Percentiles rank a stretch among this genome's conserved stretches.
Conservation (phyloP, 2,329 filamentous ascomycete species). For the Aspergillus transmontanensis region DNA sequence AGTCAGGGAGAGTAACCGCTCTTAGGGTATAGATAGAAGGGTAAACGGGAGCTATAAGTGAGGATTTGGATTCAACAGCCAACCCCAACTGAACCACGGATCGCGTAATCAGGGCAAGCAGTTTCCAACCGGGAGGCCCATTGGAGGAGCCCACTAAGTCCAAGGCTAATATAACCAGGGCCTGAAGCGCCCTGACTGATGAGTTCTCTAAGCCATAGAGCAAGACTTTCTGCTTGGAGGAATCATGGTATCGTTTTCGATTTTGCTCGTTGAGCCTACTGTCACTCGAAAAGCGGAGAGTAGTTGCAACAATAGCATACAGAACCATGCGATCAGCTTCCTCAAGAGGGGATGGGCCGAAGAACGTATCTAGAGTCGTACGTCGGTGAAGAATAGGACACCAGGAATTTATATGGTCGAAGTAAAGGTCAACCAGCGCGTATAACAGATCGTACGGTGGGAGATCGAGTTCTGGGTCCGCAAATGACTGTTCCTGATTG, state of each 20-base stretch:
- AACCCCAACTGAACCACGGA: slow-evolving; percentile 87
- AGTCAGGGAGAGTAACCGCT: slow-evolving; percentile 80
- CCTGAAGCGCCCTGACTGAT: slow-evolving; percentile 84
- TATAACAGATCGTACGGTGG: slow-evolving; percentile 76
- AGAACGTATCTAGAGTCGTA: slow-evolving; percentile 78
- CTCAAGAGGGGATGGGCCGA: slow-evolving; percentile 73
- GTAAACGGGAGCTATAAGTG: slow-evolving; percentile 74
- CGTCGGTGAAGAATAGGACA: slow-evolving; percentile 88
- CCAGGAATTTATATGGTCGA: slow-evolving; percentile 80
- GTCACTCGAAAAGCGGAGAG: slow-evolving; percentile 81
- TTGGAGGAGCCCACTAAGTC: slow-evolving; percentile 86
- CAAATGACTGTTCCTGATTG: slow-evolving; percentile 49
- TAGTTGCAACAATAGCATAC: slow-evolving; percentile 87
- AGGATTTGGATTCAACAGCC: slow-evolving; percentile 78
- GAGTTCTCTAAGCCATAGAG: slow-evolving; percentile 88
- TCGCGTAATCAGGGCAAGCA: slow-evolving; percentile 84
- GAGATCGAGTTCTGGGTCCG: slow-evolving; percentile 64
- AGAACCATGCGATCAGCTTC: slow-evolving; percentile 81
- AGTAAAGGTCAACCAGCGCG: slow-evolving; percentile 73
- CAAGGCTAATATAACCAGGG: slow-evolving; percentile 81
- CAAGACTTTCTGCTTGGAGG: slow-evolving; percentile 82
- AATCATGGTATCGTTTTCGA: slow-evolving; percentile 73
- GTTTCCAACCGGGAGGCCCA: slow-evolving; percentile 88
- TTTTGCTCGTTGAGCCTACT: slow-evolving; percentile 71
- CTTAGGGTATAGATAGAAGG: slow-evolving; percentile 87